Percentiles rank a stretch among this genome's conserved stretches.
These are phyloP conservation scores for Cladosporium oxysporum DNA, from an alignment of 2,329 filamentous ascomycete species.

Conservation along the genomic window DNA sequence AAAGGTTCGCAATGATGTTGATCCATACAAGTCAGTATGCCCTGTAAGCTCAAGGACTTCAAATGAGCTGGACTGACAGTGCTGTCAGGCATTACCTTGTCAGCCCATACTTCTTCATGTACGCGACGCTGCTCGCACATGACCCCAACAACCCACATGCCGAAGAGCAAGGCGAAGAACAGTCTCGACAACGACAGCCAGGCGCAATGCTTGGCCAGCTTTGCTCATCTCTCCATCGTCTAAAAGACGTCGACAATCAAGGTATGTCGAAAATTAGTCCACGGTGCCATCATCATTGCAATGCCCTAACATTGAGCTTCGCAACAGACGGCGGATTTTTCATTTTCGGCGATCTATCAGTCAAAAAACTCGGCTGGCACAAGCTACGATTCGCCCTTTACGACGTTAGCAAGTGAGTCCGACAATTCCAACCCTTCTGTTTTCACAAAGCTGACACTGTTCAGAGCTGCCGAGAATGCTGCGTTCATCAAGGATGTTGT, in stretches of 20 bases:
- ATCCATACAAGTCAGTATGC: slow-evolving; percentile 20
- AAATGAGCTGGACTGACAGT: background rate
- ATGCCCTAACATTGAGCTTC: slow-evolving; percentile 9
- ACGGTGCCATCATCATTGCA: background rate
- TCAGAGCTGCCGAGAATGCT: slow-evolving; percentile 20
- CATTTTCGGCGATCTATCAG: slow-evolving; percentile 85
- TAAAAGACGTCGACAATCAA: slow-evolving; percentile 75
- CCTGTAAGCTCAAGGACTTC: background rate
- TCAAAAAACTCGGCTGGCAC: slow-evolving; percentile 71
- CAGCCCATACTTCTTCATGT: slow-evolving; percentile 66
- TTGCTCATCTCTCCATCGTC: slow-evolving; percentile 76
- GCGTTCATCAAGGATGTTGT: slow-evolving; percentile 39
- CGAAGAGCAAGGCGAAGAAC: slow-evolving; percentile 26
- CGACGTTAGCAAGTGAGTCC: slow-evolving; percentile 56
- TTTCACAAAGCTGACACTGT: slow-evolving; percentile 18
- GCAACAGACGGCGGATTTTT: slow-evolving; percentile 75
- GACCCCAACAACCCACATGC: slow-evolving; percentile 19
- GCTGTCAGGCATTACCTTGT: slow-evolving; percentile 58
- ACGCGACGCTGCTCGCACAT: slow-evolving; percentile 51
- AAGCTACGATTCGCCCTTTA: slow-evolving; percentile 76
- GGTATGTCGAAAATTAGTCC: slow-evolving; percentile 39
- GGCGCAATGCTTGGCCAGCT: slow-evolving; percentile 60
- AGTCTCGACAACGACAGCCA: slow-evolving; percentile 7
- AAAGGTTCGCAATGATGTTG: slow-evolving; percentile 53
- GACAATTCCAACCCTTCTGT: slow-evolving; percentile 15